These are phyloP conservation scores for Aspergillus sp. DNA, from an alignment of 2,329 filamentous ascomycete species.

Conservation along the genomic window DNA sequence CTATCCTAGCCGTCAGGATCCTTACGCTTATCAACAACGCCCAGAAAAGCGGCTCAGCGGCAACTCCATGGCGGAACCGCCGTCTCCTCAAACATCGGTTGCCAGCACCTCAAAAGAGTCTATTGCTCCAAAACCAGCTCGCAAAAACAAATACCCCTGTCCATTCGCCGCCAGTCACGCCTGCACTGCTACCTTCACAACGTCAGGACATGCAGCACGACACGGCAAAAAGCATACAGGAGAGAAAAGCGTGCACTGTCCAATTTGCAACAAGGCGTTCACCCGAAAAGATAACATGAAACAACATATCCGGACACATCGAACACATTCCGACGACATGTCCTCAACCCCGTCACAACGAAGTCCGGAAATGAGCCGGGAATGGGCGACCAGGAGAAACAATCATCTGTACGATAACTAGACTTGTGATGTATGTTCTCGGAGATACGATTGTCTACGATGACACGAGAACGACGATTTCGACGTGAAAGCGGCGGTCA, in stretches of 20 bases:
- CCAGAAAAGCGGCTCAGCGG: conserved; percentile 26
- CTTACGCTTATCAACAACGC: conserved; percentile 23
- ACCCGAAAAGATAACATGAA: conserved; percentile 71
- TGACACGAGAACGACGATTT: conserved; percentile 11
- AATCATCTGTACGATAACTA: conserved; percentile 19
- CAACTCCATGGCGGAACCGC: conserved; percentile 24
- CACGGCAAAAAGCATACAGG: conserved; percentile 69
- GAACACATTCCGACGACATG: conserved; percentile 36
- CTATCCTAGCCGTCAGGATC: conserved; percentile 26
- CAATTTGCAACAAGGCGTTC: conserved; percentile 67
- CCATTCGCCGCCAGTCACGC: conserved; percentile 60
- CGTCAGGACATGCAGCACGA: conserved; percentile 65
- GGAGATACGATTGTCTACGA: conserved; percentile 15
- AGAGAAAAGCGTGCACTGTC: conserved; percentile 67
- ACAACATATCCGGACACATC: conserved; percentile 64
- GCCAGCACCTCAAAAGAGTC: conserved; percentile 25
- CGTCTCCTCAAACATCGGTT: conserved; percentile 29
- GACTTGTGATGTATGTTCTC: conserved; percentile 15
- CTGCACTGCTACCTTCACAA: conserved; percentile 65
- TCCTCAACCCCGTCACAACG: conserved; percentile 19
- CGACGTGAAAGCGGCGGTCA: conserved; percentile 11
- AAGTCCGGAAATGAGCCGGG: conserved; percentile 13
- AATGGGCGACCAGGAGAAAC: conserved; percentile 13
- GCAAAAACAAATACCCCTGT: conserved; percentile 66
- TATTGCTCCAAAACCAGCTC: conserved; percentile 26